Evolutionary conservation across 169 alveolate species (phyloP), one percentile per base, ranked within the genome.

Genomic region (Ichthyophthirius multifiliis): DNA sequence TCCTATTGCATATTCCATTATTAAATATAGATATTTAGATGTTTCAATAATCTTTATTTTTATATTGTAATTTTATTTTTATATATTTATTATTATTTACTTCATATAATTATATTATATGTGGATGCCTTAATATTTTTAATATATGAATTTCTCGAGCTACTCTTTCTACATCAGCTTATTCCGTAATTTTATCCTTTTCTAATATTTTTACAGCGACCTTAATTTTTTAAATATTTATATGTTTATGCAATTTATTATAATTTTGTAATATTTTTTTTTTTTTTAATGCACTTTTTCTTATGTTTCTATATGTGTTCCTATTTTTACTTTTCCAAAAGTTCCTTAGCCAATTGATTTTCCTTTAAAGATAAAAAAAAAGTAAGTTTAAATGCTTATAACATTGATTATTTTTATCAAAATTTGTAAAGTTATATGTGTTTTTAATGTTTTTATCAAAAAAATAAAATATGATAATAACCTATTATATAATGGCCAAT

Each of bases 91-190:
- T 39, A 0, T 31, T 39, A 1, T 41, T 18, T 80, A 80, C 86
- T 76, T 91, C 95, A 75, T 86, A 89, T 41, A 95, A 85, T 78
- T 94, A 84, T 23, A 93, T 93, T 5, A 95, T 90, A 74, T 95
- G 93, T 2, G 98, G 98, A 83, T 95, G 98, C 15, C 93, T 80
- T 16, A 93, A 81, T 45, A 83, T 48, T 65, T 92, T 89, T 12
- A 95, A 75, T 62, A 96, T 96, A 67, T 92, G 87, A 74, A 97
- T 97, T 65, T 97, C 99, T 55, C 98, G 46, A 3, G 95, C 84
- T 20, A 96, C 89, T 83, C 97, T 92, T 48, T 96, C 94, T 13
- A 93, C 88, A 83, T 90, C 95, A 31, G 84, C 83, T 30, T 74
- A 75, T 31, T 88, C 94, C 6, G 80, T 63, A 3, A 93, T 90